A percentile compares a stretch with the other conserved stretches of the same genome.
Evolutionary conservation across 2,329 filamentous ascomycete species (phyloP).

Genomic region (Sporothrix dimorphospora): DNA sequence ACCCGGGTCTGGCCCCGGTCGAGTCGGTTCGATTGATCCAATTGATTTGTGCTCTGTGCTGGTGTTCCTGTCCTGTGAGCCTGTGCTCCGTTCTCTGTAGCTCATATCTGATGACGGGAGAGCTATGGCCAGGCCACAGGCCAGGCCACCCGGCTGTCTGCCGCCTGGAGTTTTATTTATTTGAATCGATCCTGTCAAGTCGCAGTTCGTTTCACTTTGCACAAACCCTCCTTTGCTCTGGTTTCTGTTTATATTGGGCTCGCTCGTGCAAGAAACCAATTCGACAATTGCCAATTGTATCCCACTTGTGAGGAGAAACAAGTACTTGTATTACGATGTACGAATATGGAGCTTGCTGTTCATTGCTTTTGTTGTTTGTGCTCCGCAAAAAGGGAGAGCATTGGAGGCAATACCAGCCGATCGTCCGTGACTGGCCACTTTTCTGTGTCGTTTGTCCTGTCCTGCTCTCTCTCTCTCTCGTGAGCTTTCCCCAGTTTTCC

Average conservation of each 20-base stretch:
- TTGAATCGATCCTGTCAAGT: background rate
- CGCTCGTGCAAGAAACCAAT: background rate
- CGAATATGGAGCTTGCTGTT: background rate
- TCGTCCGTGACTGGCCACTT: background rate
- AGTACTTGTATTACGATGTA: conserved; percentile 11
- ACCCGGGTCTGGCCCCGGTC: background rate
- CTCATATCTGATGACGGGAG: background rate
- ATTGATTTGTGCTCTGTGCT: background rate
- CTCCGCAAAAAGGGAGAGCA: conserved; percentile 8
- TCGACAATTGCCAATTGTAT: background rate
- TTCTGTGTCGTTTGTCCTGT: too few species aligned
- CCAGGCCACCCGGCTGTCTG: background rate
- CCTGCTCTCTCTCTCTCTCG: too few species aligned
- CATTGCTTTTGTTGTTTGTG: background rate
- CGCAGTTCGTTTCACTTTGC: conserved; percentile 12
- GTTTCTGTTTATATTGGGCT: conserved; percentile 3
- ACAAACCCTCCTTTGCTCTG: background rate
- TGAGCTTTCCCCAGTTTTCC: conserved; percentile 24
- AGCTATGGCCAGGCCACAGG: conserved; percentile 9
- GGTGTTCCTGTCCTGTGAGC: background rate
- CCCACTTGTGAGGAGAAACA: background rate
- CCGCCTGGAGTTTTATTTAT: background rate
- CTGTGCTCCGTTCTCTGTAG: background rate
- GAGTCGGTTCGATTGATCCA: conserved; percentile 5
- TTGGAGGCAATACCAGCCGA: background rate